A percentile compares a stretch with the other conserved stretches of the same genome.
phyloP scores from a whole-genome alignment of 2,329 filamentous ascomycete genomes.

The Colletotrichum somersetense region DNA sequence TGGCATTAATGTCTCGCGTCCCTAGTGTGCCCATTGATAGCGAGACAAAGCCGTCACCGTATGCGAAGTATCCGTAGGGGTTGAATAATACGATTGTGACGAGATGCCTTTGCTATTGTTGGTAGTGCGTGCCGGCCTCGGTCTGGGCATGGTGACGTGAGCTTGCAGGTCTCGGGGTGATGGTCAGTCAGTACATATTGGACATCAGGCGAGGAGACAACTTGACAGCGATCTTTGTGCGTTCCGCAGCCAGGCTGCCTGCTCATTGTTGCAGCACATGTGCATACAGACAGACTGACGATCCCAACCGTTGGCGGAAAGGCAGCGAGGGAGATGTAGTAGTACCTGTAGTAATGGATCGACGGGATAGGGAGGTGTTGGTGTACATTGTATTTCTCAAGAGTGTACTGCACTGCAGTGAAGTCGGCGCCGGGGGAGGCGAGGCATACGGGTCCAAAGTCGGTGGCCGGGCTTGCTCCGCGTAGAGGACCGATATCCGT shows the following conservation, averaged over 20 bases:
- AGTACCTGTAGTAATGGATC: not conserved
- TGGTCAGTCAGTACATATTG: not conserved
- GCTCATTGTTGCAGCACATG: not conserved
- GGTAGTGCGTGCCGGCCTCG: not conserved
- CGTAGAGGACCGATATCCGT: slow-evolving; percentile 1
- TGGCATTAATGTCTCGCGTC: slow-evolving; percentile 33
- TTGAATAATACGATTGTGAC: slow-evolving; percentile 32
- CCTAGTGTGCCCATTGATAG: slow-evolving; percentile 31
- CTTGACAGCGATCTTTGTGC: not conserved
- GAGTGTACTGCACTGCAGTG: not conserved
- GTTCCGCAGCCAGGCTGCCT: not conserved
- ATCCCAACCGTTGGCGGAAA: not conserved
- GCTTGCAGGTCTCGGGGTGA: not conserved
- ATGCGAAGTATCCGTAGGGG: not conserved
- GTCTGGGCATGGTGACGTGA: slow-evolving; percentile 9
- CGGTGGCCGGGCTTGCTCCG: not conserved
- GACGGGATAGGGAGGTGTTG: not conserved
- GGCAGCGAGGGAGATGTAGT: not conserved
- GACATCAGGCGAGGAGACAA: not conserved
- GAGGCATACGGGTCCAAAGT: not conserved
- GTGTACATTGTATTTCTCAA: no score
- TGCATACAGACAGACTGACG: not conserved
- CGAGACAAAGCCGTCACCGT: slow-evolving; percentile 32
- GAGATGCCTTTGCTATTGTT: slow-evolving; percentile 15
- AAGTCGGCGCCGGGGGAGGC: not conserved